phyloP scores from a whole-genome alignment of 352 stramenopile species.

The Phytophthora cactorum region DNA sequence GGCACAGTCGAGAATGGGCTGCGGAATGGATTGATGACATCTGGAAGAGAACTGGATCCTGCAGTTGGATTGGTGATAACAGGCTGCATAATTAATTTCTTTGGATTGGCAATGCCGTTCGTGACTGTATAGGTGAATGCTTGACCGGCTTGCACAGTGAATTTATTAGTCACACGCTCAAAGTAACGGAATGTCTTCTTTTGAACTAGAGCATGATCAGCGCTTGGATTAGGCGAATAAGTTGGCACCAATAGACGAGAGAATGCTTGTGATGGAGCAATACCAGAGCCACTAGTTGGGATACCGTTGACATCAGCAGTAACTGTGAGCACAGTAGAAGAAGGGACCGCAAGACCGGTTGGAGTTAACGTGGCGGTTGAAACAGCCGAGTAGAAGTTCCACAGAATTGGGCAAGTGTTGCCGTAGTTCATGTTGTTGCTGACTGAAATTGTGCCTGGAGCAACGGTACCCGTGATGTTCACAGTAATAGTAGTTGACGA shows the following conservation, averaged over 20 bases:
- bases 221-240: constrained; percentile 5
- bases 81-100: constrained; percentile 9
- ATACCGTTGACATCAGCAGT: constrained; percentile 6
- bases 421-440: constrained; percentile 15
- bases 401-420: constrained; percentile 15
- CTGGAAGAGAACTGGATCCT: too few relatives aligned
- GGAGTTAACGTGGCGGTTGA: neutral
- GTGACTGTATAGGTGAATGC: constrained; percentile 8
- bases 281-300: neutral
- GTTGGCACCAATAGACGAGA: constrained; percentile 7
- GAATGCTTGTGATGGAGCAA: constrained; percentile 10
- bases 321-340: neutral
- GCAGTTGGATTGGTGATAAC: neutral
- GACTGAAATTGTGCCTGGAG: neutral
- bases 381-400: neutral
- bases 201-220: constrained; percentile 12
- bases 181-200: constrained; percentile 28
- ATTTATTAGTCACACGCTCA: constrained; percentile 21
- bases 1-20: constrained; percentile 14
- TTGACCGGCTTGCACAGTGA: neutral
- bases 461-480: neutral
- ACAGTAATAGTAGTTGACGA: neutral
- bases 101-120: constrained; percentile 12
- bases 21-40: neutral
- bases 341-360: neutral